These are phyloP conservation scores for Actinomortierella wolfii DNA, from an alignment of 371 early-diverging fungal species.

Conservation along the genomic window DNA sequence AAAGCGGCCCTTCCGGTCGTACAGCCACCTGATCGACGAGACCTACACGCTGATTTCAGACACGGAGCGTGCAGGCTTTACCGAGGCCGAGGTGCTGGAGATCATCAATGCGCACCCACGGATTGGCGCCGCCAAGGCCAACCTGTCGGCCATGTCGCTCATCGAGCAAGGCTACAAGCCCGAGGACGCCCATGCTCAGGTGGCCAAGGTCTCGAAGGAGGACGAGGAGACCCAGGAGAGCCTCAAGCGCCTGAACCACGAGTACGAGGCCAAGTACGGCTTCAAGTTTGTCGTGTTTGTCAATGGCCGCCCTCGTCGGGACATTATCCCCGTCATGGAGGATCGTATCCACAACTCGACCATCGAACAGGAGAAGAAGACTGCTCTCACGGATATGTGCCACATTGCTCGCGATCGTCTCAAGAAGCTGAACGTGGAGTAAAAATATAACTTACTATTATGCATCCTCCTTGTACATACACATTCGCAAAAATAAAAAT, in stretches of 20 bases:
- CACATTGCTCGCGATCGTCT: constrained; percentile 79
- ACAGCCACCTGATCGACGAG: constrained; percentile 64
- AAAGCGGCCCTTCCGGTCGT: constrained; percentile 70
- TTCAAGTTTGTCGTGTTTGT: constrained; percentile 94
- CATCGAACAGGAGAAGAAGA: constrained; percentile 60
- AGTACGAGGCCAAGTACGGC: constrained; percentile 83
- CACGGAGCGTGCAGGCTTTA: constrained; percentile 48
- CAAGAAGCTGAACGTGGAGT: constrained; percentile 55
- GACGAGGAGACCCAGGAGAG: constrained; percentile 53
- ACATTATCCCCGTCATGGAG: constrained; percentile 76
- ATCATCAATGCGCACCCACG: constrained; percentile 90
- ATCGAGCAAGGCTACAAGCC: constrained; percentile 76
- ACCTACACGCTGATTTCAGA: constrained; percentile 53
- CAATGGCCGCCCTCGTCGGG: constrained; percentile 72
- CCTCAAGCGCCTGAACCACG: constrained; percentile 68
- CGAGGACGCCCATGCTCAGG: constrained; percentile 24
- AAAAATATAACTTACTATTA: background rate
- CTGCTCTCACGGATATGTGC: constrained; percentile 76
- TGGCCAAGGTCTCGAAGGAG: constrained; percentile 33
- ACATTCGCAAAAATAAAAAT: no score
- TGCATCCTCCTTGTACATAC: no score
- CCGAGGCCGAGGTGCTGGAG: constrained; percentile 64
- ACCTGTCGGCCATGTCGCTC: constrained; percentile 73
- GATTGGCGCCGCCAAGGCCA: constrained; percentile 77
- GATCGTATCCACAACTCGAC: constrained; percentile 62